phyloP scores from a whole-genome alignment of 495 filamentous ascomycete genomes.

The Penicillium parvum region DNA sequence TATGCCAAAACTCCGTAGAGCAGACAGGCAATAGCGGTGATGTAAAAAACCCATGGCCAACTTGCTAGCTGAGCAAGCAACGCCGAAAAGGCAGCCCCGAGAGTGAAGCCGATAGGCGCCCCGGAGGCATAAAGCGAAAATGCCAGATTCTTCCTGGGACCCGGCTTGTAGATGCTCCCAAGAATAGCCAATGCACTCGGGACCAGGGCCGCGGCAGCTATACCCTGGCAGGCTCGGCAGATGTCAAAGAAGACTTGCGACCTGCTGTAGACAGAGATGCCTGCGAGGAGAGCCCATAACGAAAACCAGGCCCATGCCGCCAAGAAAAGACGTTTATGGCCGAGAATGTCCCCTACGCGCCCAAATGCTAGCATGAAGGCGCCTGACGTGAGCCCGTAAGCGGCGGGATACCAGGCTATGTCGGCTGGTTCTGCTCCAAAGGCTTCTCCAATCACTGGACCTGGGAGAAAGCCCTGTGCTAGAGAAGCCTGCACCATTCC shows the following conservation, averaged over 20 bases:
- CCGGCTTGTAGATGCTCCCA: slow-evolving; percentile 37
- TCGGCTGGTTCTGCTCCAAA: background rate
- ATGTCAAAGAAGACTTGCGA: slow-evolving; percentile 41
- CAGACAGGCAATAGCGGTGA: slow-evolving; percentile 45
- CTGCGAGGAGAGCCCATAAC: slow-evolving; percentile 56
- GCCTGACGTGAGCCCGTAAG: slow-evolving; percentile 55
- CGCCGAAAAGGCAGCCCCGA: slow-evolving; percentile 47
- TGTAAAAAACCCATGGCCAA: slow-evolving; percentile 64
- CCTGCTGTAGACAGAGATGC: slow-evolving; percentile 35
- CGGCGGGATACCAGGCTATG: slow-evolving; percentile 20
- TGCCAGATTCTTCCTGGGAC: slow-evolving; percentile 53
- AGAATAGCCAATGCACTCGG: slow-evolving; percentile 50
- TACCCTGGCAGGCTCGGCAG: slow-evolving; percentile 46
- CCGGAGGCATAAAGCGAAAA: slow-evolving; percentile 58
- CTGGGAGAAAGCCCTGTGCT: background rate
- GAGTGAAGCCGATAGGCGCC: slow-evolving; percentile 50
- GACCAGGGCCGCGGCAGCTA: slow-evolving; percentile 38
- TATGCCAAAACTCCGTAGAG: slow-evolving; percentile 33
- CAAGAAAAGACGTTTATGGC: slow-evolving; percentile 58
- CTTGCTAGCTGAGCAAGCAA: slow-evolving; percentile 48
- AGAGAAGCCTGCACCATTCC: background rate
- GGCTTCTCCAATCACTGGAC: background rate
- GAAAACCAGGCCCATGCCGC: slow-evolving; percentile 59
- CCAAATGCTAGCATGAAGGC: slow-evolving; percentile 63
- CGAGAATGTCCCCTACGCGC: slow-evolving; percentile 60